These are phyloP conservation scores for Wickerhamomyces xylosicus DNA, from an alignment of 805 yeast species.

Conservation along the genomic window DNA sequence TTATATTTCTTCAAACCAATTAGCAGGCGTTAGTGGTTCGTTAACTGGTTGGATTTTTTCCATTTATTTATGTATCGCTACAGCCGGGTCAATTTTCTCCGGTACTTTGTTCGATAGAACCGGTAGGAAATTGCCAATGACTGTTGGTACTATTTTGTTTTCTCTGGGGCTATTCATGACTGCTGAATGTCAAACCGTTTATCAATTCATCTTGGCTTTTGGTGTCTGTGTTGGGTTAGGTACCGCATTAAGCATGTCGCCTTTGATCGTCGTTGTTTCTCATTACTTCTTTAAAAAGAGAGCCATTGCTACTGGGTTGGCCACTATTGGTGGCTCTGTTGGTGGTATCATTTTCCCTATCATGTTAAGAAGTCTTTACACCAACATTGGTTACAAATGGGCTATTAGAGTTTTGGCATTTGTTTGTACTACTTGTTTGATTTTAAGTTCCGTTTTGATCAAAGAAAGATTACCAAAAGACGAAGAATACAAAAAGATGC, in stretches of 20 bases:
- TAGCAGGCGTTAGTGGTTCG: constrained; percentile 36
- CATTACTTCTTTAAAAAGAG: constrained; percentile 57
- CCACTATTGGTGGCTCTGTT: constrained; percentile 43
- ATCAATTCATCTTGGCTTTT: constrained; percentile 54
- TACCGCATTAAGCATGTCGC: constrained; percentile 49
- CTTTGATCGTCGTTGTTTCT: constrained; percentile 48
- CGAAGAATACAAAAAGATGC: constrained; percentile 16
- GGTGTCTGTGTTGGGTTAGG: constrained; percentile 50
- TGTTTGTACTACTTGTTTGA: constrained; percentile 30
- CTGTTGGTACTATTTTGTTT: constrained; percentile 33
- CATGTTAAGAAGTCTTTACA: constrained; percentile 38
- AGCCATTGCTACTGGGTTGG: constrained; percentile 44
- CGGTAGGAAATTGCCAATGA: constrained; percentile 40
- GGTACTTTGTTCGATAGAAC: constrained; percentile 56
- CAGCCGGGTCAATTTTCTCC: constrained; percentile 39
- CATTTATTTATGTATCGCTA: constrained; percentile 40
- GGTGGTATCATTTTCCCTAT: constrained; percentile 51
- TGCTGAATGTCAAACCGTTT: constrained; percentile 41
- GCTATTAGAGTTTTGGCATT: constrained; percentile 46
- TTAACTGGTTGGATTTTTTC: constrained; percentile 59
- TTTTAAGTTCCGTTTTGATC: constrained; percentile 25
- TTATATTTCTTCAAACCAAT: constrained; percentile 44
- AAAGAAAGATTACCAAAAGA: constrained; percentile 33
- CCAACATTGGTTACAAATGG: constrained; percentile 46
- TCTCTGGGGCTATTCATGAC: constrained; percentile 46